Evolutionary conservation across 306 rosid species (phyloP).

Genomic region (Pyrus betulifolia): DNA sequence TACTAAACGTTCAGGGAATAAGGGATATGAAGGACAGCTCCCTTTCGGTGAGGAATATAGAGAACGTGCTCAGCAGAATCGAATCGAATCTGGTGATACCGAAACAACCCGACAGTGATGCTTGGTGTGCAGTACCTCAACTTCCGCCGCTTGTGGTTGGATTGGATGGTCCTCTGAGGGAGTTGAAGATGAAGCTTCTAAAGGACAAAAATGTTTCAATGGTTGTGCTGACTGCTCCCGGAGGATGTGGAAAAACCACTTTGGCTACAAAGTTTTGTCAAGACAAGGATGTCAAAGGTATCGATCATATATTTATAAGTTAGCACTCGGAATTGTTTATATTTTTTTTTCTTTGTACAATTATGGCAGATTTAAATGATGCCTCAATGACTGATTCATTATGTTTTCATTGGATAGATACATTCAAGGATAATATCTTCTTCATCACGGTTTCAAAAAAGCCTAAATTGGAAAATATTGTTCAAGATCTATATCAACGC

Average conservation of each 20-base stretch:
- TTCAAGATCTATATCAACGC: slow-evolving; percentile 26
- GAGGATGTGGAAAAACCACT: slow-evolving; percentile 49
- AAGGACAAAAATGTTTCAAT: slow-evolving; percentile 12
- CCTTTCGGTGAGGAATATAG: background rate
- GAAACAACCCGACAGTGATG: background rate
- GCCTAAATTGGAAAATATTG: slow-evolving; percentile 27
- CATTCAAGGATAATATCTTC: slow-evolving; percentile 40
- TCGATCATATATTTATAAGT: background rate
- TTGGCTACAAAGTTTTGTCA: slow-evolving; percentile 38
- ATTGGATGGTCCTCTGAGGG: slow-evolving; percentile 34
- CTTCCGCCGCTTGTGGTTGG: slow-evolving; percentile 34
- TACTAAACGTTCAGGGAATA: slow-evolving; percentile 6
- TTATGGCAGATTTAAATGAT: too few species aligned
- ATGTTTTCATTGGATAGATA: slow-evolving; percentile 23
- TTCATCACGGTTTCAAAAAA: slow-evolving; percentile 29
- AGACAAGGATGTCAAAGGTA: slow-evolving; percentile 27
- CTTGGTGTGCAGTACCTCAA: slow-evolving; percentile 24
- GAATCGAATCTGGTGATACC: background rate
- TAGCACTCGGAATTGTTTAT: background rate
- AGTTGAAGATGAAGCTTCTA: slow-evolving; percentile 38
- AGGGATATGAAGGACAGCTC: slow-evolving; percentile 14
- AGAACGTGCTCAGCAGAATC: background rate
- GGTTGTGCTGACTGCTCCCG: slow-evolving; percentile 34
- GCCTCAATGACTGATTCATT: background rate
- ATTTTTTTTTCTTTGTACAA: background rate